A percentile compares a stretch with the other conserved stretches of the same genome.
phyloP scores from a whole-genome alignment of 1,284 basidiomycete species.

The Sphagnurus paluster region DNA sequence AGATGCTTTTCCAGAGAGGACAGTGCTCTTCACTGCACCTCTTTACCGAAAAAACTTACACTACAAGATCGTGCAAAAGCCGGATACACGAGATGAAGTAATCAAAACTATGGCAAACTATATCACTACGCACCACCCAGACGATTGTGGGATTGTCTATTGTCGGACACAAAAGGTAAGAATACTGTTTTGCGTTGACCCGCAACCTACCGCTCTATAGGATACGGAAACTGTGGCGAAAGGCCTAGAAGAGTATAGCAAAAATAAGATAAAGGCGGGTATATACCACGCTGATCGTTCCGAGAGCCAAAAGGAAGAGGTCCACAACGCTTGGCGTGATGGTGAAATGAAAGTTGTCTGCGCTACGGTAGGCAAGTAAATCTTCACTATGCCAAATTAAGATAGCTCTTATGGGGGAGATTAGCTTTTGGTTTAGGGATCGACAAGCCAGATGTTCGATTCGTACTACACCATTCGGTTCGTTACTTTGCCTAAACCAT shows the following conservation, averaged over 20 bases:
- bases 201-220: constrained; percentile 35
- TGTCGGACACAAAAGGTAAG: constrained; percentile 78
- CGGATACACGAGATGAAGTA: constrained; percentile 53
- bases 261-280: constrained; percentile 75
- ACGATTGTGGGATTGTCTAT: constrained; percentile 89
- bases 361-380: constrained; percentile 77
- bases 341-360: constrained; percentile 86
- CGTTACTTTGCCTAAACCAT: constrained; percentile 22
- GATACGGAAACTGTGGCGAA: constrained; percentile 76
- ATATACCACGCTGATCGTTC: constrained; percentile 80
- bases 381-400: background rate
- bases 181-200: too few relatives aligned
- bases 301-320: constrained; percentile 67
- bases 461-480: constrained; percentile 85
- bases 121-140: constrained; percentile 69
- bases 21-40: constrained; percentile 85
- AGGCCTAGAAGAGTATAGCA: constrained; percentile 57
- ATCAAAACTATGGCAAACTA: constrained; percentile 70
- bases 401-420: background rate
- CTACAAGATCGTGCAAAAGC: constrained; percentile 76
- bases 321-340: constrained; percentile 78
- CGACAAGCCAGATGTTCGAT: constrained; percentile 86
- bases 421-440: constrained; percentile 84
- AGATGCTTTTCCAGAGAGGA: constrained; percentile 67
- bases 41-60: constrained; percentile 87